Percentiles rank a stretch among this genome's conserved stretches.
phyloP scores from a whole-genome alignment of 140 eudicot species.

The Stevia rebaudiana region DNA sequence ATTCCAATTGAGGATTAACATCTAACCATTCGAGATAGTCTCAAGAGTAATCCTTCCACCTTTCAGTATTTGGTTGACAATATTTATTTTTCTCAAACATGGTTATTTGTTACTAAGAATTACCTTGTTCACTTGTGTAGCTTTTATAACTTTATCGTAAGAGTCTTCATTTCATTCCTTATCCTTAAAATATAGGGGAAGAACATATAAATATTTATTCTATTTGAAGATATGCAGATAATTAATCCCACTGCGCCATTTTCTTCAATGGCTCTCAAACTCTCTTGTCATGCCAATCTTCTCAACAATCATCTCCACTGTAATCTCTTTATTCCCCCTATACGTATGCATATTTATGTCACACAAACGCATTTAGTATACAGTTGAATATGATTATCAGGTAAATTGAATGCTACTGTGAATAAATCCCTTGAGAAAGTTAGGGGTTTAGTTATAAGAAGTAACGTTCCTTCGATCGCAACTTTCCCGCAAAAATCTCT shows the following conservation, averaged over 20 bases:
- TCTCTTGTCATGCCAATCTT: slow-evolving; percentile 44
- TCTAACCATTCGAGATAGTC: no score
- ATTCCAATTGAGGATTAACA: no score
- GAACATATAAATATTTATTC: background rate
- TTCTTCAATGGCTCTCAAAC: slow-evolving; percentile 44
- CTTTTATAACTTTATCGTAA: no score
- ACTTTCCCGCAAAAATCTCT: slow-evolving; percentile 65
- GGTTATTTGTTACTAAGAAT: no score
- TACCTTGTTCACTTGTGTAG: no score
- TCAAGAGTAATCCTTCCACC: no score
- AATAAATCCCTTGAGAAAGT: slow-evolving; percentile 54
- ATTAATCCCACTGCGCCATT: no score
- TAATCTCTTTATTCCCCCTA: background rate
- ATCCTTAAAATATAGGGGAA: no score
- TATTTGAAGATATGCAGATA: slow-evolving; percentile 5
- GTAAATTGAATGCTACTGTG: slow-evolving; percentile 19
- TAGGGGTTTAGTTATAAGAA: slow-evolving; percentile 35
- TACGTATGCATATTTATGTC: background rate
- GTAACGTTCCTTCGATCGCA: slow-evolving; percentile 46
- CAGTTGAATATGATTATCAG: slow-evolving; percentile 22
- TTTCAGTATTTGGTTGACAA: no score
- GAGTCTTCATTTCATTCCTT: no score
- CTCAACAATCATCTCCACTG: slow-evolving; percentile 32
- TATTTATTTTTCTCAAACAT: no score
- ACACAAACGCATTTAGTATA: background rate